phyloP scores from a whole-genome alignment of 352 stramenopile genomes.

The Pythium dissimile region DNA sequence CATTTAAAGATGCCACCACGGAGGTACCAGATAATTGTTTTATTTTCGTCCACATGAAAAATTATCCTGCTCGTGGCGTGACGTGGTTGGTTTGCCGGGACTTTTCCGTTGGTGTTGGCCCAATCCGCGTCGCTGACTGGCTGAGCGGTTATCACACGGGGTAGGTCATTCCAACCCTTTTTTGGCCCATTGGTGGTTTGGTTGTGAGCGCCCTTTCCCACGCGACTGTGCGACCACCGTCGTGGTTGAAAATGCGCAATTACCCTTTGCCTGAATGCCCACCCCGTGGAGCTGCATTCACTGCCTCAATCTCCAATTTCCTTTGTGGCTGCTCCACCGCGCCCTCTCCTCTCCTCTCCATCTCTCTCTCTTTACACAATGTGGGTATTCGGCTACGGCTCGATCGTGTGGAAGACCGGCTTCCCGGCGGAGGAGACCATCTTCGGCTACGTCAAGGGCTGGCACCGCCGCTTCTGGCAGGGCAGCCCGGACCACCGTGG shows the following conservation, averaged over 20 bases:
- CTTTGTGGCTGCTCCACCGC: not conserved
- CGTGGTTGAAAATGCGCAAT: not conserved
- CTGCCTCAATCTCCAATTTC: slow-evolving; percentile 13
- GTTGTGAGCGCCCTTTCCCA: not conserved
- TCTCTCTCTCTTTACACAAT: slow-evolving; percentile 12
- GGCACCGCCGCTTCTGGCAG: slow-evolving; percentile 88
- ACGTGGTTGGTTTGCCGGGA: slow-evolving; percentile 2
- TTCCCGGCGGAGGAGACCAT: slow-evolving; percentile 63
- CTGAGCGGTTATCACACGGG: slow-evolving; percentile 4
- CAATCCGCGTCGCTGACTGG: slow-evolving; percentile 7
- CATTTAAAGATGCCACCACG: not conserved
- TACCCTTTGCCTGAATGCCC: not conserved
- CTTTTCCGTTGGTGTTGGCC: slow-evolving; percentile 19
- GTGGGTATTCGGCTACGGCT: slow-evolving; percentile 87
- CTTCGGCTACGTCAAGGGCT: slow-evolving; percentile 81
- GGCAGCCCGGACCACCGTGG: slow-evolving; percentile 85
- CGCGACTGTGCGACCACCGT: not conserved
- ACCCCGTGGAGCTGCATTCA: not conserved
- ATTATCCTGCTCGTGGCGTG: not conserved
- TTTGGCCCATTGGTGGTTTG: slow-evolving; percentile 1
- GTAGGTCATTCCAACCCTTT: not conserved
- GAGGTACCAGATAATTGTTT: not conserved
- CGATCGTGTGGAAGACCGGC: slow-evolving; percentile 76
- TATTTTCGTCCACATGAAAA: not conserved
- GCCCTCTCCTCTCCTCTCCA: not conserved